Percentiles rank a stretch among this genome's conserved stretches.
Evolutionary conservation across 331 rosid species (phyloP).

Genomic region (Quercus tomentella): DNA sequence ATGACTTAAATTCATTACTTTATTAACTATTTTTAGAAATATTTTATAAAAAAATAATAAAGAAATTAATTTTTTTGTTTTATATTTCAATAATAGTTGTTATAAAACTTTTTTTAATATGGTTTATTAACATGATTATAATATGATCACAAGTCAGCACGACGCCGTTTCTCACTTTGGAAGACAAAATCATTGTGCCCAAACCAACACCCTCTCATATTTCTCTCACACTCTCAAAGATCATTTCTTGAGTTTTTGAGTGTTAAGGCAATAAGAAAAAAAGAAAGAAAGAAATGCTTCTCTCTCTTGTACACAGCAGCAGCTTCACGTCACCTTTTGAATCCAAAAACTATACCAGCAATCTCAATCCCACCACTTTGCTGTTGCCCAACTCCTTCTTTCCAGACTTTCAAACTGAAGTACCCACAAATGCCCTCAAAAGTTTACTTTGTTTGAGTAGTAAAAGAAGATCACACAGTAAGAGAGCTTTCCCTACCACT

Average conservation of each 20-base stretch:
- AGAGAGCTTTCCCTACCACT: neutral
- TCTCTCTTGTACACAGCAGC: conserved; percentile 38
- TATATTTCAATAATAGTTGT: neutral
- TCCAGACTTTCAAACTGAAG: conserved; percentile 17
- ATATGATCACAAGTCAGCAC: neutral
- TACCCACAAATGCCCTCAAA: conserved; percentile 26
- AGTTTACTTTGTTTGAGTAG: conserved; percentile 19
- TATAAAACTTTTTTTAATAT: neutral
- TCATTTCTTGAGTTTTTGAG: no score
- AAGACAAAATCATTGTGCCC: neutral
- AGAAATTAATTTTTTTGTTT: neutral
- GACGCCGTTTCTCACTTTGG: neutral
- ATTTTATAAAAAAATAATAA: no score
- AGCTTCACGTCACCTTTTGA: conserved; percentile 23
- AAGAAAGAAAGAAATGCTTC: conserved; percentile 39
- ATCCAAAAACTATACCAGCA: neutral
- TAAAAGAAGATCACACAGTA: conserved; percentile 1
- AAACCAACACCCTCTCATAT: neutral
- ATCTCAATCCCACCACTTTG: conserved; percentile 11
- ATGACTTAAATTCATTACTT: no score
- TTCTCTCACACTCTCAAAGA: neutral
- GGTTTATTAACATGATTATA: neutral
- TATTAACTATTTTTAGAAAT: no score
- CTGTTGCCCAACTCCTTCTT: conserved; percentile 48
- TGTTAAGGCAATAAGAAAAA: neutral